Evolutionary conservation across 352 stramenopile species (phyloP), one percentile per base, ranked within the genome.

Genomic region (Globisporangium okanoganense): DNA sequence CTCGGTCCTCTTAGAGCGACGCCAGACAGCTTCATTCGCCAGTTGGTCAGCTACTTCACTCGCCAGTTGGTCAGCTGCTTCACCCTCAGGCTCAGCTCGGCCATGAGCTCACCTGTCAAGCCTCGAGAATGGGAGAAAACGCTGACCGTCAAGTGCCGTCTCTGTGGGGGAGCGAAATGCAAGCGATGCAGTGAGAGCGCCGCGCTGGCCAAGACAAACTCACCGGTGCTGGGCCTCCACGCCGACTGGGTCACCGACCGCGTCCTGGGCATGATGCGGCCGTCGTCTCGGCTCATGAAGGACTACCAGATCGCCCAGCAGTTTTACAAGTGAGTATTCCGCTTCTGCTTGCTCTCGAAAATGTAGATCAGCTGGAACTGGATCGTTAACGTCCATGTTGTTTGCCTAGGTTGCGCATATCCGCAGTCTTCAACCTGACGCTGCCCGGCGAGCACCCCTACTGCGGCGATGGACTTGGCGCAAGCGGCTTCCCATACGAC

Each of bases 371-470:
- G 14, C 20, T 25, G n/a, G 10, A 25, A 25, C 12, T 48, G 5
- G 52, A 25, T n/a, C 3, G 0, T 6, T 55, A 40, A 33, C 44
- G 47, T 56, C 58, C 18, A 67, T 24, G 43, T 51, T 41, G 61
- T 25, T 64, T 18, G 25, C 58, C 13, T 55, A 94, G 85, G 57
- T 60, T 92, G 29, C 78, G 76, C 24, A 91, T 97, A 56, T 89
- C 82, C 12, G 87, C 85, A 1, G 85, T 96, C 13, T 94, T 97
- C 63, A 97, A 97, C 57, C 68, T 97, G n/a, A 97, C 90, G 9
- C 74, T 96, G 27, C 87, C 90, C 8, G 88, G 90, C n/a, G 89
- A 97, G 63, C 88, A 97, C 35, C 89, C 89, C 3, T 92, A 95
- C 66, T 97, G 87, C 54, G 90, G 90, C n/a, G 87, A 95, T 47